These are phyloP conservation scores for Cordyceps cateniannulata DNA, from an alignment of 2,329 filamentous ascomycete genomes.

Conservation along the genomic window DNA sequence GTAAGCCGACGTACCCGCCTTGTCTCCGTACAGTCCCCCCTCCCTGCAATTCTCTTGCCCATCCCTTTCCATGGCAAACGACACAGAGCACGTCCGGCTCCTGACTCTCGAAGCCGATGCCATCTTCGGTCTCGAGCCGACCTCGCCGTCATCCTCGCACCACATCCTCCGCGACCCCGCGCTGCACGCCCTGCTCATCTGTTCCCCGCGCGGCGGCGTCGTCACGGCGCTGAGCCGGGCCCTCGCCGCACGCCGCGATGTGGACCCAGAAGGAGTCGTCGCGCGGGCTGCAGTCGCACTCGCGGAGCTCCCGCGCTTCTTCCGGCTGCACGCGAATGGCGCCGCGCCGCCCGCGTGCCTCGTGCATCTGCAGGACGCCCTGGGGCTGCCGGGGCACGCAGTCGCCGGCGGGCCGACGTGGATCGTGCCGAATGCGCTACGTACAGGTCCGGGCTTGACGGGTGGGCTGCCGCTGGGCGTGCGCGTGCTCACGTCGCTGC, in stretches of 20 bases:
- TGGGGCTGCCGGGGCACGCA: not conserved
- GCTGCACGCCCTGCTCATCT: not conserved
- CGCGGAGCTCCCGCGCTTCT: not conserved
- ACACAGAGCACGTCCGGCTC: not conserved
- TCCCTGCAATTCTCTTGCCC: too few relatives aligned
- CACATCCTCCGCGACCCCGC: not conserved
- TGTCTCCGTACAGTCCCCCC: too few relatives aligned
- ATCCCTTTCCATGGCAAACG: not conserved
- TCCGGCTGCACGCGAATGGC: not conserved
- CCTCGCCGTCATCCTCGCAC: not conserved
- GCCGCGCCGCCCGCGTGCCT: not conserved
- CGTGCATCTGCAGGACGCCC: not conserved
- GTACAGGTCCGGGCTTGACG: too few relatives aligned
- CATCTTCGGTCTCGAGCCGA: constrained; percentile 6
- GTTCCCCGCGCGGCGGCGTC: not conserved
- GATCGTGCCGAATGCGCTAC: not conserved
- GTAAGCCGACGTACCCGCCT: not conserved
- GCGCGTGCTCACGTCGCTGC: not conserved
- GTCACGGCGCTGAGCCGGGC: not conserved
- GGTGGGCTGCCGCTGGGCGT: not conserved
- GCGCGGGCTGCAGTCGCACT: not conserved
- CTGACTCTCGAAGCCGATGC: constrained; percentile 5
- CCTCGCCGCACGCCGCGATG: not conserved
- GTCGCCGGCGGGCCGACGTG: not conserved
- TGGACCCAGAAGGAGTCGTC: not conserved